Base-by-base conservation (phyloP, 2,329 filamentous ascomycete species). In the Colletotrichum higginsianum region DNA sequence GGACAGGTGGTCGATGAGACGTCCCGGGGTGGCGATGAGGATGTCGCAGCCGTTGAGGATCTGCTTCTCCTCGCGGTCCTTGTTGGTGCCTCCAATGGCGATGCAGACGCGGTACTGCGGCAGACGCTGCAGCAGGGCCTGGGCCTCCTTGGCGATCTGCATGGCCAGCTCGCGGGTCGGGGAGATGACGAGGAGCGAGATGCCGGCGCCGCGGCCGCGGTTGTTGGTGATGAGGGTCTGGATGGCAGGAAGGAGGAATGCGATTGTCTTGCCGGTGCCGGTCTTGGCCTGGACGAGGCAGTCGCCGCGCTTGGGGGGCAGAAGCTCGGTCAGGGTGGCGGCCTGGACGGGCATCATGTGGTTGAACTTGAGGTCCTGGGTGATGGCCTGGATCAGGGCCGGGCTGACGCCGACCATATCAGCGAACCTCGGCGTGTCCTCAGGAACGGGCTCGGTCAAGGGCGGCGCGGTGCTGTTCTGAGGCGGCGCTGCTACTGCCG, bases 251-350 rank as follows among this genome's bases (percentile, higher is more conserved):
- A 96, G 84, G 46, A 97, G 86, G 83, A 97, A 97, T 58, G 92
- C 94, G 66, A 96, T 82, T 0, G 94, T 97, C 84, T 97, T 97
- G 76, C 94, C 94, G 0, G 94, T 97, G 75, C 94, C 94, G 0
- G 94, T 97, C 84, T 93, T 95, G 62, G 94, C 94, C 81, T 96
- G 94, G 8, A 94, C 94, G 71, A 97, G 84, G 70, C 90, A 84
- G 77, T 89, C 87, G 62, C 76, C 79, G 35, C 82, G 80, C 61
- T 80, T 81, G 0, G 83, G 82, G n/a, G 83, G 82, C 13, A 87
- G 82, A 66, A 88, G 82, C 62, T 84, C 81, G 71, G 82, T 78
- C 15, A 89, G 80, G 3, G 86, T 88, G 18, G 86, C 84, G 18
- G 86, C 85, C 79, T 89, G 87, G 2, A 89, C 87, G 15, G 87